Base-by-base conservation (phyloP, 1,284 basidiomycete genomes). In the Xerocomus minutiporus region DNA sequence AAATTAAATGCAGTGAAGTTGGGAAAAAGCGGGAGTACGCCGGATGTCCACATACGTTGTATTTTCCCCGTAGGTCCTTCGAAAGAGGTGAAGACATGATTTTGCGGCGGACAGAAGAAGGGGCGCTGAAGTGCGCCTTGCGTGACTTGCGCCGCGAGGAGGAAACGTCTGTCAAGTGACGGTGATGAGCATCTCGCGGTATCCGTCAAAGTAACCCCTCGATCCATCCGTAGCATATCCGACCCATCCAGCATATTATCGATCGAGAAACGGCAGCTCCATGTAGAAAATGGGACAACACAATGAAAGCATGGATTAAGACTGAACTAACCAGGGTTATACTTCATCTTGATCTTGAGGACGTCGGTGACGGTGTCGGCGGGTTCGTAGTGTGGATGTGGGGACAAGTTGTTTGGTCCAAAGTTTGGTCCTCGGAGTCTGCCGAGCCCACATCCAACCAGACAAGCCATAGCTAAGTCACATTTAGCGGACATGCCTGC, bases 81-180 rank as follows among this genome's bases (percentile, higher is more conserved):
- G 91, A 90, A 59, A 99, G 84, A 54, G 93, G 81, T 58, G 95
- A 93, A 64, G 92, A 94, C 94, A 99, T 97, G 69, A 98, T 94
- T 81, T 93, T 96, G 75, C 96, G 87, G 73, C 95, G 92, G 67
- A 93, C 78, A 52, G 89, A 92, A 50, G 94, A 97, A 57, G 95
- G 89, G 50, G 94, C 94, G 57, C 79, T 79, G 75, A 97, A 97
- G 83, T 97, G 95, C 65, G 90, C 91, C 84, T 96, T 96, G 79
- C 93, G 91, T 70, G 88, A 85, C 84, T 96, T 97, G 83, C 95
- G 91, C 72, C 93, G 87, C 71, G 90, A 91, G 61, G 88, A 91
- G 61, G 90, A 89, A 68, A 87, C 81, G 71, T 90, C 91, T 91
- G 66, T 31, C 48, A 47, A 45, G 28, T 29, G 26, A 62, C 55